phyloP scores from a whole-genome alignment of 2,329 filamentous ascomycete genomes.

The Verticillium albo-atrum region DNA sequence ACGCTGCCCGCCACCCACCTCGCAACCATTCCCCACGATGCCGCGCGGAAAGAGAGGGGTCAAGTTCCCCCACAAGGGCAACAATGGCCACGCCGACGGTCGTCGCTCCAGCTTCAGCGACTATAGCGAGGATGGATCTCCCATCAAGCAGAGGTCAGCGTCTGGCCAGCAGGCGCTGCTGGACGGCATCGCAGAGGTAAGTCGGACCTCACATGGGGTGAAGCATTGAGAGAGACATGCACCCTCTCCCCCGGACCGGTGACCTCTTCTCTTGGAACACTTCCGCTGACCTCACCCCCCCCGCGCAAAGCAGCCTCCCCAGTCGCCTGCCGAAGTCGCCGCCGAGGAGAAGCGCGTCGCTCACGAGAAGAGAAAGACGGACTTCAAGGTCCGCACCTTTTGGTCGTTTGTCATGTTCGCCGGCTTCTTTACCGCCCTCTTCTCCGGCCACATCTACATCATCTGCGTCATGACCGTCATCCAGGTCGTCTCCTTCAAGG shows the following conservation, averaged over 20 bases:
- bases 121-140: slow-evolving; percentile 55
- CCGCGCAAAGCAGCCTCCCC: slow-evolving; percentile 32
- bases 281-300: background rate
- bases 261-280: no score
- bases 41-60: slow-evolving; percentile 44
- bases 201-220: background rate
- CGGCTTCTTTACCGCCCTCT: slow-evolving; percentile 85
- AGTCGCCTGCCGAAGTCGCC: slow-evolving; percentile 18
- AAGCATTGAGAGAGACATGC: background rate
- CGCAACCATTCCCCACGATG: slow-evolving; percentile 18
- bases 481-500: slow-evolving; percentile 97
- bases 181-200: slow-evolving; percentile 33
- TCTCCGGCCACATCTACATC: slow-evolving; percentile 96
- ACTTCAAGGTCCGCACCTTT: slow-evolving; percentile 93
- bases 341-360: slow-evolving; percentile 49
- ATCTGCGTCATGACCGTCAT: slow-evolving; percentile 88
- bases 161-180: slow-evolving; percentile 14
- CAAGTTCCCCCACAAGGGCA: slow-evolving; percentile 49
- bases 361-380: slow-evolving; percentile 98
- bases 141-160: slow-evolving; percentile 1
- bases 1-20: background rate
- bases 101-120: slow-evolving; percentile 70
- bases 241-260: background rate
- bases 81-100: slow-evolving; percentile 42
- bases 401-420: slow-evolving; percentile 98